A percentile compares a stretch with the other conserved stretches of the same genome.
Evolutionary conservation across 2,329 filamentous ascomycete species (phyloP).

Genomic region (Mariannaea sp.): DNA sequence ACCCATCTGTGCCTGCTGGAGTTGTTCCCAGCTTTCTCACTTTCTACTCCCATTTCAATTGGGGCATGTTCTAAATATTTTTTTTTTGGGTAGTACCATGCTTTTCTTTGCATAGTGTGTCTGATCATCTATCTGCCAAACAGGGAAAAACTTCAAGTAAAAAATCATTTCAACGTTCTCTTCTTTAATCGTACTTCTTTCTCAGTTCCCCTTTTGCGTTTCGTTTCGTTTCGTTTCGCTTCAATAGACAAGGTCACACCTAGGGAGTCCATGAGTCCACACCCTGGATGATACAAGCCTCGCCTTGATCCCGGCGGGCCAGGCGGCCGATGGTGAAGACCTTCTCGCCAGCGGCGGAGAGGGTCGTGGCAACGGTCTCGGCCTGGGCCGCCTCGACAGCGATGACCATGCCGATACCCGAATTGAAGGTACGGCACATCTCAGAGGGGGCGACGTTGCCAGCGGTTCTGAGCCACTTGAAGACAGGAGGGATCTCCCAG

Average conservation of each 20-base stretch:
- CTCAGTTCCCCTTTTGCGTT: too few species aligned
- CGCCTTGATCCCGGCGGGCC: constrained; percentile 55
- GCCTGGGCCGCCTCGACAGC: constrained; percentile 72
- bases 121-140: neutral
- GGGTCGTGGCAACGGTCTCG: constrained; percentile 60
- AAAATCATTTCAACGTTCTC: neutral
- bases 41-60: constrained; percentile 6
- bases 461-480: constrained; percentile 80
- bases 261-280: constrained; percentile 43
- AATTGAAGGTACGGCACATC: constrained; percentile 94
- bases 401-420: constrained; percentile 90
- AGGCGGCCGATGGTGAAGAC: constrained; percentile 79
- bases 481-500: constrained; percentile 79
- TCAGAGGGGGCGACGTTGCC: constrained; percentile 76
- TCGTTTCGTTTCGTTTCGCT: too few species aligned
- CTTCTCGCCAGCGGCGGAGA: constrained; percentile 68
- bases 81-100: neutral
- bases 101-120: too few species aligned
- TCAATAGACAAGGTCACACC: constrained; percentile 26
- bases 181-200: too few species aligned
- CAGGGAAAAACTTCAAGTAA: neutral
- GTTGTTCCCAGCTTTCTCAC: neutral
- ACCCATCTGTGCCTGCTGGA: constrained; percentile 12
- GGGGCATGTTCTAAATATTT: constrained; percentile 2
- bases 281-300: constrained; percentile 43